Evolutionary conservation across 179 eudicot genomes (phyloP), one percentile per base, ranked within the genome.

Genomic region (Camellia oleifera): DNA sequence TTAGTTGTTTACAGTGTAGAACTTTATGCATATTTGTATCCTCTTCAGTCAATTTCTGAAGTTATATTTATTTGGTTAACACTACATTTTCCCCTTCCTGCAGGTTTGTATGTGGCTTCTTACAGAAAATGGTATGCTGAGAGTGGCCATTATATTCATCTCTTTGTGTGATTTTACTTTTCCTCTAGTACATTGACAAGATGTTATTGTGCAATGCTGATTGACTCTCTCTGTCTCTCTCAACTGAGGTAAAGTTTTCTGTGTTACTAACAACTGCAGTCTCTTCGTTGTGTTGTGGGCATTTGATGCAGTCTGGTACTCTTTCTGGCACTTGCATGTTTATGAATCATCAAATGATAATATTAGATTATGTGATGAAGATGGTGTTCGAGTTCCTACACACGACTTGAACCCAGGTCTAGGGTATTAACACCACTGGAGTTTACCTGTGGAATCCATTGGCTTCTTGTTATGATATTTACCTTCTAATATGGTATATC

Each of bases 81-180:
- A 78, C 40, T 53, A 15, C 40, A 54, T 53, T 45, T 32, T 15
- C 40, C 2, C 71, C 72, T 66, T 57, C 72, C 63, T 85, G 83
- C 90, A 95, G 98, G 86, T 95, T 91, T 77, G 97, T 93, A 3
- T 91, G 94, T 83, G 69, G 82, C 45, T 93, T 90, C 77, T 85
- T 94, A 80, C 89, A 82, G 87, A 93, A 85, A 85, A 91, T 93
- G 98, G 98, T 93, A 91, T 44, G 45, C 52, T 60, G 8, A 78
- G 17, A 32, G 3, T 78, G 20, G 53, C 44, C 45, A 63, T 50
- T 5, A 66, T 45, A 44, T 65, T 53, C n/a, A 18, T 44, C 26
- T 54, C 7, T 8, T 3, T 15, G 50, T n/a, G 5, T 23, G 50
- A 3, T 69, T 18, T 53, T 78, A 52, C 40, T 20, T 26, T 53